Base-by-base conservation (phyloP, 305 asterid genomes). In the Salvia sclarea region DNA sequence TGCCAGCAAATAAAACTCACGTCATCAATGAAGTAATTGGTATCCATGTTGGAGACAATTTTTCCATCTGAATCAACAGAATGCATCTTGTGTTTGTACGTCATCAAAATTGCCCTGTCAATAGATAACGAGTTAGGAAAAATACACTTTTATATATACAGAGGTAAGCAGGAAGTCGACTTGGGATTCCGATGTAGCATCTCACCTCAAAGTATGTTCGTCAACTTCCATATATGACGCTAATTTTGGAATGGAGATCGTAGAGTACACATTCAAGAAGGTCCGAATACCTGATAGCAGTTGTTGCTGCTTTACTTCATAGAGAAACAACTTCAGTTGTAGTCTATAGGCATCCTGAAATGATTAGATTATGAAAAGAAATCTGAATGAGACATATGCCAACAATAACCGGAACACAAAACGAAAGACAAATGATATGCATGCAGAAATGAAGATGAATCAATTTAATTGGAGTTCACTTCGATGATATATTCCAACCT, bases 301-400 rank as follows among this genome's bases (percentile, higher is more conserved):
- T 57, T 88, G 98, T 33, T 94, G 97, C 80, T 94, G 99, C 81
- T 88, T 94, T 82, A 91, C 97, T 82, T 94, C 99, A 73, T 91
- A 85, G 1, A 89, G 86, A 62, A 89, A 89, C 62, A 87, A 74
- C 85, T 89, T 89, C 82, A 89, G 69, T 66, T 87, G 96, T 64
- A 89, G 84, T 78, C 95, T 83, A 74, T 89, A 89, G 6, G 96
- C 95, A 66, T 71, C 70, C 70, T 62, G 58, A 71, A 62, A 54
- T 30, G 21, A 63, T 43, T 14, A 22, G 70, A 82, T 81, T 6
- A 76, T 75, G 57, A 65, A 67, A 62, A 80, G 76, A 71, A 79
- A 61, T 80, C 6, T 79, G 38, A 81, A 82, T 17, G 76, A 44
- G 0, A 14, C 20, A 52, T n/a, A n/a, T 9, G 22, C 17, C 55